phyloP scores from a whole-genome alignment of 352 stramenopile genomes.

The Pythium aphanidermatum region DNA sequence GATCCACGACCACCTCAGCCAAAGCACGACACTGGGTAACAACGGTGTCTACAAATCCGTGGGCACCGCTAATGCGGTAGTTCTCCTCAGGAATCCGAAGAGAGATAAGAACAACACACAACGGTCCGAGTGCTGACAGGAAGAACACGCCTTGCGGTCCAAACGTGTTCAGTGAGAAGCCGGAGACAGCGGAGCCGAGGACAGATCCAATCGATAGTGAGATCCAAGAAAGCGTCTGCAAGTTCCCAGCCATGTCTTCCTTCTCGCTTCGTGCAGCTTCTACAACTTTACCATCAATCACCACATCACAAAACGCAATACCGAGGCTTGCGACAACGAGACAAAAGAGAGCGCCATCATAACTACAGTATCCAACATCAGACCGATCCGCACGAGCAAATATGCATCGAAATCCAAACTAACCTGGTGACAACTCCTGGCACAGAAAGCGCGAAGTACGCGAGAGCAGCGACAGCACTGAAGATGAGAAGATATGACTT shows the following conservation, averaged over 20 bases:
- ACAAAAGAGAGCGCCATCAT: conserved; percentile 40
- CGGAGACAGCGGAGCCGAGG: conserved; percentile 63
- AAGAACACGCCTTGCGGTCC: conserved; percentile 69
- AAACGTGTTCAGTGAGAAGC: conserved; percentile 46
- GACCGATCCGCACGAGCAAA: no score
- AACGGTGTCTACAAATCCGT: conserved; percentile 49
- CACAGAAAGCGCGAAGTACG: conserved; percentile 56
- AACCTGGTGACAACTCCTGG: conserved; percentile 50
- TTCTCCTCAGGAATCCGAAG: conserved; percentile 49
- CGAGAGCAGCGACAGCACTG: conserved; percentile 43
- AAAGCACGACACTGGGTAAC: conserved; percentile 41
- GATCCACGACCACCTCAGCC: conserved; percentile 53
- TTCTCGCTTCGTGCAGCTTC: conserved; percentile 62
- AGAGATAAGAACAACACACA: conserved; percentile 62
- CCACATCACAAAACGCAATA: conserved; percentile 76
- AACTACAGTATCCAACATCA: no score
- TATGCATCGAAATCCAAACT: conserved; percentile 10
- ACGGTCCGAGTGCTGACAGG: conserved; percentile 56
- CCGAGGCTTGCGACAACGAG: conserved; percentile 73
- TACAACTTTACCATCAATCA: conserved; percentile 76
- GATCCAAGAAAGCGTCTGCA: conserved; percentile 77
- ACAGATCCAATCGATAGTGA: conserved; percentile 66
- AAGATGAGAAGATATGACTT: conserved; percentile 81
- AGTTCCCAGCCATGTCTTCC: conserved; percentile 66
- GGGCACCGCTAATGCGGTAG: conserved; percentile 16